These are phyloP conservation scores for Rhizopogon rudus DNA, from an alignment of 768 basidiomycete species.

Conservation along the genomic window DNA sequence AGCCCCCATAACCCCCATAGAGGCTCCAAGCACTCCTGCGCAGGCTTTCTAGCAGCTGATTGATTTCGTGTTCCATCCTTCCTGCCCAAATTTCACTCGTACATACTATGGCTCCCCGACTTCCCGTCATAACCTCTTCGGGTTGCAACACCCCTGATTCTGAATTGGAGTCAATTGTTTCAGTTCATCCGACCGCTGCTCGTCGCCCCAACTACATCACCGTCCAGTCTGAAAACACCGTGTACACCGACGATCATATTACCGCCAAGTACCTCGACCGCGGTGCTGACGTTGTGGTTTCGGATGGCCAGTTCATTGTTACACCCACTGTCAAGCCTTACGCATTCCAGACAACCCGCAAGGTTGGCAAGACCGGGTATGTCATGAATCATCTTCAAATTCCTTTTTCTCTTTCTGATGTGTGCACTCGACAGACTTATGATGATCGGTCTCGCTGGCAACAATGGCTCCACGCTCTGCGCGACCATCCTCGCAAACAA, in stretches of 20 bases:
- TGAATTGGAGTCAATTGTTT: conserved; percentile 61
- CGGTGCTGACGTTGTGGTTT: conserved; percentile 62
- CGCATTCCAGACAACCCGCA: conserved; percentile 87
- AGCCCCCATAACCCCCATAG: conserved; percentile 85
- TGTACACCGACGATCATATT: conserved; percentile 79
- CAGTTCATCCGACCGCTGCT: conserved; percentile 84
- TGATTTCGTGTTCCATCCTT: conserved; percentile 25
- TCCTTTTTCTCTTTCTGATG: not conserved
- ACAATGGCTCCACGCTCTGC: conserved; percentile 92
- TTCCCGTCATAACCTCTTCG: conserved; percentile 42
- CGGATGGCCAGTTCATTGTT: conserved; percentile 72
- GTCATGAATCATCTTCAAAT: conserved; percentile 22
- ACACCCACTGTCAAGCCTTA: conserved; percentile 76
- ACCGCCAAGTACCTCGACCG: conserved; percentile 80
- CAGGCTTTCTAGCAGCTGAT: conserved; percentile 55
- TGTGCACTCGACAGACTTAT: conserved; percentile 58
- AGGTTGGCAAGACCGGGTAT: conserved; percentile 89
- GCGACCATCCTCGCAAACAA: conserved; percentile 96
- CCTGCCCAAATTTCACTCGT: conserved; percentile 18
- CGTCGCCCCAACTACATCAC: conserved; percentile 73
- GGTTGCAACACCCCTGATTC: conserved; percentile 72
- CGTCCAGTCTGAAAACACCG: conserved; percentile 80
- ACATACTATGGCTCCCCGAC: conserved; percentile 45
- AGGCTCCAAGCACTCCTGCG: conserved; percentile 79
- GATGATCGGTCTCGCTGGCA: conserved; percentile 96